Conservation (phyloP, 208 protist species). For the Trypanosomatidae sp. region DNA sequence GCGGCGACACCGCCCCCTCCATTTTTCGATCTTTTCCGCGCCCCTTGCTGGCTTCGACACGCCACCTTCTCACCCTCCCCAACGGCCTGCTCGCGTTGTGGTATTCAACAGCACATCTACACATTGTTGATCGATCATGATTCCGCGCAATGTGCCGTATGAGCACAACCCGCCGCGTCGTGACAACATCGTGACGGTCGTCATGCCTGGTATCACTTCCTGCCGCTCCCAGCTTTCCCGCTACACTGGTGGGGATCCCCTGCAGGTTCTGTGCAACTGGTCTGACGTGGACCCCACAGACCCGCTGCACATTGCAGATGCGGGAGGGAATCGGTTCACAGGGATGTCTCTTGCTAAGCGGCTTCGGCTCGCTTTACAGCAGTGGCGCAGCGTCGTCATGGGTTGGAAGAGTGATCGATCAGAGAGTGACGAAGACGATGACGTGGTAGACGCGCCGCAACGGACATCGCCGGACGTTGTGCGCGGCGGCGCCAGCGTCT, state of each 20-base stretch:
- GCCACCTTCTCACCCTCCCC: neutral
- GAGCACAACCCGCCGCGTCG: conserved; percentile 54
- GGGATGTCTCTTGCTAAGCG: conserved; percentile 8
- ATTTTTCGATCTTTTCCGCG: neutral
- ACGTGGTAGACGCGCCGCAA: neutral
- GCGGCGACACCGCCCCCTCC: neutral
- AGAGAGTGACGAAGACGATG: neutral
- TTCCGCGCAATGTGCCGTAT: conserved; percentile 51
- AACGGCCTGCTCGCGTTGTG: neutral
- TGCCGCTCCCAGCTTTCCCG: conserved; percentile 61
- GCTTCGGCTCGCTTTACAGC: conserved; percentile 1
- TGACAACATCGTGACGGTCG: conserved; percentile 83
- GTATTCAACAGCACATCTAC: neutral
- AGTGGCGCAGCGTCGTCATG: conserved; percentile 18
- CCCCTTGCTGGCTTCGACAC: neutral
- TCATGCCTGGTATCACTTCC: conserved; percentile 70
- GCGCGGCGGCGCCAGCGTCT: neutral
- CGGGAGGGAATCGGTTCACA: conserved; percentile 17
- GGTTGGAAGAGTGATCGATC: neutral
- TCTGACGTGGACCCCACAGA: conserved; percentile 29
- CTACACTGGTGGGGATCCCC: conserved; percentile 70
- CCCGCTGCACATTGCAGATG: conserved; percentile 18
- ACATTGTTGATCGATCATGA: conserved; percentile 28
- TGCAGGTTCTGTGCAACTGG: conserved; percentile 72
- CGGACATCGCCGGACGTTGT: too few relatives aligned